Evolutionary conservation across 1,284 basidiomycete genomes (phyloP), one percentile per base, ranked within the genome.

Genomic region (Tylopilus sp.): DNA sequence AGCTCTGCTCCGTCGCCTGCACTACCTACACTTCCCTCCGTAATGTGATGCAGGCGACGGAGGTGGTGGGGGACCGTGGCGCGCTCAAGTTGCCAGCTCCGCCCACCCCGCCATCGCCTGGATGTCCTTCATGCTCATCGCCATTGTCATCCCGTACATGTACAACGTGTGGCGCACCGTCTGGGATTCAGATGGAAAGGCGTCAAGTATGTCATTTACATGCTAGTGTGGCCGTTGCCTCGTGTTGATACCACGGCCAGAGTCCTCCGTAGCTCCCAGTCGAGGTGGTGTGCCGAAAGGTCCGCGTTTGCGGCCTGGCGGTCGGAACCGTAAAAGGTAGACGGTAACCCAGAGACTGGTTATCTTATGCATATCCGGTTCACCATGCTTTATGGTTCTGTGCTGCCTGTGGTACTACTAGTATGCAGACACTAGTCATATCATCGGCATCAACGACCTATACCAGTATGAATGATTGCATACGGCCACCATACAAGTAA

Each of bases 21-120:
- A 29, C 29, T 6, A 6, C 29, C 29, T 29, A 29, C 29, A 29
- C 29, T 29, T 3, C 29, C 29, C 29, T 29, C 29, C 6, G 29
- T 29, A 29, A 41, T 39, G 1, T 72, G 29, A 58, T 39, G 29
- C 22, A 63, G 8, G 63, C 53, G 1, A 74, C 53, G 32, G 54
- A 19, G 61, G 51, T 19, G 12, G 68, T 36, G 2, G 76, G 75
- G 38, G 54, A 61, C 6, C 74, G 72, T 18, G 66, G 73, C 76
- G 3, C 57, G 75, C 67, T 41, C 29, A 29, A 29, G 29, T 29
- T 29, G 29, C 29, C 29, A 29, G 10, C 29, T 29, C 29, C 29
- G 60, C 32, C n/a, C 70, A 75, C 47, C 74, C 73, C 3, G 0
- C 71, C 57, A 64, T 52, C 5, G 19, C 62, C 24, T 29, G 29